These are phyloP conservation scores for Boletus rufocinnamomeus DNA, from an alignment of 768 basidiomycete genomes.

Conservation along the genomic window DNA sequence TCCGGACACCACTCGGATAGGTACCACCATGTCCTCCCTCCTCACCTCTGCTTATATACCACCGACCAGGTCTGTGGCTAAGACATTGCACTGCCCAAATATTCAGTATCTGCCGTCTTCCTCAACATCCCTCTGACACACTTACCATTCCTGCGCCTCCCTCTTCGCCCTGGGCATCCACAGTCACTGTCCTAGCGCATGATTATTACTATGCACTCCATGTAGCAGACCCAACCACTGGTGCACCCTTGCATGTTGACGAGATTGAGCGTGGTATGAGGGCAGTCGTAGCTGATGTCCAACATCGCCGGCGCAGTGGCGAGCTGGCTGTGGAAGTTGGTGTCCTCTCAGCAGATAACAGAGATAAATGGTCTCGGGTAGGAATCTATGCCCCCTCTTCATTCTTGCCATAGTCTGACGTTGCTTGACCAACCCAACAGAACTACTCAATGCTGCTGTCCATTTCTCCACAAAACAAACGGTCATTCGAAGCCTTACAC, in stretches of 20 bases:
- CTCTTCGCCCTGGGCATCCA: conserved; percentile 45
- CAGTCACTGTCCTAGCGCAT: conserved; percentile 67
- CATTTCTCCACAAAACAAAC: conserved; percentile 64
- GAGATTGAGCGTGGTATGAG: conserved; percentile 49
- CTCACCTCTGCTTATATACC: conserved; percentile 1
- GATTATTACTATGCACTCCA: conserved; percentile 81
- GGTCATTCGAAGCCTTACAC: conserved; percentile 63
- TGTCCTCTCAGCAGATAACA: conserved; percentile 73
- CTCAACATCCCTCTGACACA: conserved; percentile 63
- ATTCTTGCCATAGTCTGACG: neutral
- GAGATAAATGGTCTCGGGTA: conserved; percentile 83
- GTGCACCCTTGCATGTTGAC: conserved; percentile 36
- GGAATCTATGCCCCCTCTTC: conserved; percentile 18
- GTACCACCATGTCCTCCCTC: conserved; percentile 35
- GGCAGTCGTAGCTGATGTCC: conserved; percentile 58
- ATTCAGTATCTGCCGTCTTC: conserved; percentile 81
- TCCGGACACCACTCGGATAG: conserved; percentile 71
- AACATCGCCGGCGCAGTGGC: conserved; percentile 47
- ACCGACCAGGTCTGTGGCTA: conserved; percentile 59
- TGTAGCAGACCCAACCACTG: conserved; percentile 44
- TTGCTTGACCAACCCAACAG: conserved; percentile 29
- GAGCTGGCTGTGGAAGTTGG: conserved; percentile 66
- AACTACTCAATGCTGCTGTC: conserved; percentile 70
- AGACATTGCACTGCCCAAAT: conserved; percentile 55
- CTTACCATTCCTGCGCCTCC: conserved; percentile 47